Evolutionary conservation across 306 rosid species (phyloP), one percentile per base, ranked within the genome.

Genomic region (Prunus armeniaca): DNA sequence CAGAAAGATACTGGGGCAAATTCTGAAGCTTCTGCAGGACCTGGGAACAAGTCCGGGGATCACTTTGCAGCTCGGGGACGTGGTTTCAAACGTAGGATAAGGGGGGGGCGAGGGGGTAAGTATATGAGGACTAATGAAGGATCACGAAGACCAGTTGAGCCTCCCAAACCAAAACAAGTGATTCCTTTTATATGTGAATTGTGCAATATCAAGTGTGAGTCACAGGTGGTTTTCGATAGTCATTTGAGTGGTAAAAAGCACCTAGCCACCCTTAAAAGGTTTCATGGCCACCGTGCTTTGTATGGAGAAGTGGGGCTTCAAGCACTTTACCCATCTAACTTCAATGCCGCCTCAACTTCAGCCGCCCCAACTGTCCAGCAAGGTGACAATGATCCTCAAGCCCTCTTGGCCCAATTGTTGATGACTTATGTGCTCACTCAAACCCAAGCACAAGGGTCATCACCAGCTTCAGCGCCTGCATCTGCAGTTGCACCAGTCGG

Each of bases 151-250:
- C 69, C 61, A 46, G 81, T 81, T 73, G 85, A 85, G 84, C 85
- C 84, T 78, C 79, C 82, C 24, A 82, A 73, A 76, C 73, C 92
- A 19, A 83, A 86, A 56, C 87, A 81, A 79, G 67, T 41, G 77
- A 17, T 76, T 66, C 71, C 86, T 67, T 69, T 88, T 64, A 77
- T 73, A 75, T 92, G 97, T 27, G 92, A 90, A 72, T 49, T 92
- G 89, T 92, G 97, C 88, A 85, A 87, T 82, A 90, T 90, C 75
- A 90, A 87, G 83, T 92, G 97, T 67, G 96, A 92, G 65, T 87
- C 93, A 6, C 88, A 87, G 77, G 81, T 81, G 62, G 96, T 90
- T 66, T 87, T 82, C 69, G 86, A 92, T 71, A 90, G 89, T 80
- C 97, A 92, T 80, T 19, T 92, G 86, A 73, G 55, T 14, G 97